Conservation (phyloP, 2,329 filamentous ascomycete species). For the Cercospora citrullina region DNA sequence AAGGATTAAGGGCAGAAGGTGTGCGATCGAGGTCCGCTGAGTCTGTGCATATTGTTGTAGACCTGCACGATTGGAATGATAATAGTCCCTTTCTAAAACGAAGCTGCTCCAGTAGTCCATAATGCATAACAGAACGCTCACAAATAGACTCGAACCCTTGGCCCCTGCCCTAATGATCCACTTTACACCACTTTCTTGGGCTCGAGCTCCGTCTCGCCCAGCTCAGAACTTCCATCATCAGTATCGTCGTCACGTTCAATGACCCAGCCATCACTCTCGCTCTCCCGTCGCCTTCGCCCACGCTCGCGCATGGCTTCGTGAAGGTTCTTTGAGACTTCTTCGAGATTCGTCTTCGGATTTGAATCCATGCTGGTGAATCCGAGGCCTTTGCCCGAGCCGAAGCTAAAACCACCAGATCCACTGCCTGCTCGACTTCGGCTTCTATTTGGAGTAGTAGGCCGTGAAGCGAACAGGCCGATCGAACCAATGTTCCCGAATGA, state of each 20-base stretch:
- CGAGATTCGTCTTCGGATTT: slow-evolving; percentile 63
- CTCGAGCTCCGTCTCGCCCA: slow-evolving; percentile 21
- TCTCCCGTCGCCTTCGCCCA: slow-evolving; percentile 60
- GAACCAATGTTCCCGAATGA: slow-evolving; percentile 87
- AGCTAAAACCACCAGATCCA: slow-evolving; percentile 25
- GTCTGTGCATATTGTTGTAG: background rate
- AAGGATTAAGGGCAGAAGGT: background rate
- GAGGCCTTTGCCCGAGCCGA: slow-evolving; percentile 17
- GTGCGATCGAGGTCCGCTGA: background rate
- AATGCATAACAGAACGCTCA: slow-evolving; percentile 7
- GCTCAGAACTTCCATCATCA: slow-evolving; percentile 20
- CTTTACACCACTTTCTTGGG: slow-evolving; percentile 29
- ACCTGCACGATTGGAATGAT: background rate
- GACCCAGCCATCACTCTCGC: slow-evolving; percentile 31
- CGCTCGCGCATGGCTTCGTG: slow-evolving; percentile 79
- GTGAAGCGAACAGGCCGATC: slow-evolving; percentile 86
- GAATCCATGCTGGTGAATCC: slow-evolving; percentile 50
- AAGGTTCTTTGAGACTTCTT: slow-evolving; percentile 82
- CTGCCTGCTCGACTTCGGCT: slow-evolving; percentile 65
- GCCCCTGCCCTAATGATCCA: background rate
- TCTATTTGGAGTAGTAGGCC: slow-evolving; percentile 76
- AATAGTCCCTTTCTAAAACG: background rate
- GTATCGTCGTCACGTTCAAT: slow-evolving; percentile 29
- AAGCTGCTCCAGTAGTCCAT: background rate
- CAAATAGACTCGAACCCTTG: background rate